Percentiles rank a stretch among this genome's conserved stretches.
Evolutionary conservation across 352 stramenopile genomes (phyloP).

Genomic region (Phytophthora sojae): DNA sequence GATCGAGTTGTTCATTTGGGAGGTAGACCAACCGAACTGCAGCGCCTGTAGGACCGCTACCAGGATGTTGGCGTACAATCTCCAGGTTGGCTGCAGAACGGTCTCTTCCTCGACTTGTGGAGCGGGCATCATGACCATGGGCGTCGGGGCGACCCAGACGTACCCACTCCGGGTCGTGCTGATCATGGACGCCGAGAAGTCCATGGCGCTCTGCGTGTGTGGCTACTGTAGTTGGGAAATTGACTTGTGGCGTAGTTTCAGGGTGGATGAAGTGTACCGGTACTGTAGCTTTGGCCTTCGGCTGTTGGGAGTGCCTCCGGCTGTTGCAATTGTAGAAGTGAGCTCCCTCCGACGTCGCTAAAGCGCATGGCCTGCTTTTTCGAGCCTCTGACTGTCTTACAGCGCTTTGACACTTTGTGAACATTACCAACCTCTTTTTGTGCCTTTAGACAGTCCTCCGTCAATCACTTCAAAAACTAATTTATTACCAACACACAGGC

Average conservation of each 20-base stretch:
- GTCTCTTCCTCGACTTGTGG: conserved; percentile 15
- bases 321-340: conserved; percentile 22
- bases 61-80: conserved; percentile 61
- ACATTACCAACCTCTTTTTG: not conserved
- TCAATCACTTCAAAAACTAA: no score
- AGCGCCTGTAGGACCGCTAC: conserved; percentile 55
- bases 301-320: not conserved
- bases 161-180: conserved; percentile 27
- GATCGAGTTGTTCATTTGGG: conserved; percentile 54
- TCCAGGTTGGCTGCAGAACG: conserved; percentile 23
- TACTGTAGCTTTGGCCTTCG: not conserved
- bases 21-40: conserved; percentile 52
- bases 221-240: conserved; percentile 2
- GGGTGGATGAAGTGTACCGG: not conserved
- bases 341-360: not conserved
- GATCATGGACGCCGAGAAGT: conserved; percentile 40
- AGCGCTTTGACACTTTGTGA: not conserved
- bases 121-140: conserved; percentile 32
- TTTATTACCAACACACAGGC: no score
- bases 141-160: conserved; percentile 31
- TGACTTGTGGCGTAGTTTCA: conserved; percentile 1
- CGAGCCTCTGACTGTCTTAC: not conserved
- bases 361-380: not conserved
- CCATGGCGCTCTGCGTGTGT: conserved; percentile 14
- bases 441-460: not conserved